These are phyloP conservation scores for Pyrenophora teres DNA, from an alignment of 2,329 filamentous ascomycete genomes.

Conservation along the genomic window DNA sequence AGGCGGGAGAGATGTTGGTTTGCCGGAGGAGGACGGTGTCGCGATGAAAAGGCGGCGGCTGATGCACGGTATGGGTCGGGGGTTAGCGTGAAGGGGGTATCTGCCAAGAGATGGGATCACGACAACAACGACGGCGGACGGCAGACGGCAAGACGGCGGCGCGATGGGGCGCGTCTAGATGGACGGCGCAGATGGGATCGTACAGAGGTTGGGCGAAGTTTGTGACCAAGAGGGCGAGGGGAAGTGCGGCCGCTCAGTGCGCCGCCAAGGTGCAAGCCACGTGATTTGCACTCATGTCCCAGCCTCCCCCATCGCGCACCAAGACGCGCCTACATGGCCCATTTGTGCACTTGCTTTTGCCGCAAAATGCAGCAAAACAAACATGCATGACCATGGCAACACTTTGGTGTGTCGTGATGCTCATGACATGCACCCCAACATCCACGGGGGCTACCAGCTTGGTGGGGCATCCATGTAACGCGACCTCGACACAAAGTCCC, in stretches of 20 bases:
- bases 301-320: slow-evolving; percentile 10
- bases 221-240: slow-evolving; percentile 5
- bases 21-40: slow-evolving; percentile 13
- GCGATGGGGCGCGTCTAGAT: slow-evolving; percentile 10
- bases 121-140: slow-evolving; percentile 11
- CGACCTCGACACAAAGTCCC: slow-evolving; percentile 4
- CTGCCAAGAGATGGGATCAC: slow-evolving; percentile 14
- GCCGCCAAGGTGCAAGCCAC: slow-evolving; percentile 17
- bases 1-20: slow-evolving; percentile 4
- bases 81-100: slow-evolving; percentile 20
- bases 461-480: slow-evolving; percentile 8
- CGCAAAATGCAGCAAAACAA: background rate
- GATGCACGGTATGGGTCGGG: slow-evolving; percentile 20
- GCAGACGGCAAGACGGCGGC: background rate
- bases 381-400: background rate
- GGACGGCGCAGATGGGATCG: background rate
- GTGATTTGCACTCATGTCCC: slow-evolving; percentile 15
- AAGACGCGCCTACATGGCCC: background rate
- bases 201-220: slow-evolving; percentile 6
- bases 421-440: background rate
- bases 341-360: slow-evolving; percentile 6
- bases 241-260: slow-evolving; percentile 14
- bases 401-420: background rate
- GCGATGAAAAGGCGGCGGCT: slow-evolving; percentile 24
- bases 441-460: background rate